These are phyloP conservation scores for Plasmodium berghei DNA, from an alignment of 169 alveolate genomes.

Conservation along the genomic window DNA sequence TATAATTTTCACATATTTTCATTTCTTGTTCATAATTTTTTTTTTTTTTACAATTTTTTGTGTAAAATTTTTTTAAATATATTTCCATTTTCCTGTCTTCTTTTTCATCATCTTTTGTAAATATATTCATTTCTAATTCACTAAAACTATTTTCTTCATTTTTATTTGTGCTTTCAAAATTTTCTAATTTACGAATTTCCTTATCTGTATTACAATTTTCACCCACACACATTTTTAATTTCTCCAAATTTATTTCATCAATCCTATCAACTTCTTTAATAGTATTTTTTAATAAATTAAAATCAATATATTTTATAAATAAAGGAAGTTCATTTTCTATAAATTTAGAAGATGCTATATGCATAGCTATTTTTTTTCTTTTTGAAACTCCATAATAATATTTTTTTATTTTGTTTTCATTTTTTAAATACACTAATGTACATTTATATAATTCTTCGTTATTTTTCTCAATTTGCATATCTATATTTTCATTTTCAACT, in stretches of 20 bases:
- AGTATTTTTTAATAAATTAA: slow-evolving; percentile 2
- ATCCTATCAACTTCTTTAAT: not conserved
- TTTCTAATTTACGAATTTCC: not conserved
- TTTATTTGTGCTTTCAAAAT: not conserved
- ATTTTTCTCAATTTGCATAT: slow-evolving; percentile 9
- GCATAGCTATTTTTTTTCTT: slow-evolving; percentile 60
- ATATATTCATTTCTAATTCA: not conserved
- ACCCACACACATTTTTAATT: not conserved
- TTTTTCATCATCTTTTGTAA: slow-evolving; percentile 2
- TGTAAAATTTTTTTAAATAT: slow-evolving; percentile 15
- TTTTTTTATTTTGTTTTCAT: not conserved
- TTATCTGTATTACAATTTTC: not conserved
- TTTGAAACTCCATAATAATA: slow-evolving; percentile 24
- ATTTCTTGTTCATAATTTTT: slow-evolving; percentile 42
- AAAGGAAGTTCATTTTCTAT: slow-evolving; percentile 34
- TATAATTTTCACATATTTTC: slow-evolving; percentile 58
- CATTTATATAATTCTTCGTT: slow-evolving; percentile 24
- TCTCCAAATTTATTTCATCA: not conserved
- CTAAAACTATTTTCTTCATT: not conserved
- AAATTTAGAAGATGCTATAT: slow-evolving; percentile 27
- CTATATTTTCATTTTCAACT: slow-evolving; percentile 13
- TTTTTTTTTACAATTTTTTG: slow-evolving; percentile 35
- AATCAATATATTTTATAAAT: slow-evolving; percentile 27
- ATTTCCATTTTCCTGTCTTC: slow-evolving; percentile 28
- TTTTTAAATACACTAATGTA: slow-evolving; percentile 21